These are phyloP conservation scores for Teunomyces funiuensis DNA, from an alignment of 805 yeast genomes.

Conservation along the genomic window DNA sequence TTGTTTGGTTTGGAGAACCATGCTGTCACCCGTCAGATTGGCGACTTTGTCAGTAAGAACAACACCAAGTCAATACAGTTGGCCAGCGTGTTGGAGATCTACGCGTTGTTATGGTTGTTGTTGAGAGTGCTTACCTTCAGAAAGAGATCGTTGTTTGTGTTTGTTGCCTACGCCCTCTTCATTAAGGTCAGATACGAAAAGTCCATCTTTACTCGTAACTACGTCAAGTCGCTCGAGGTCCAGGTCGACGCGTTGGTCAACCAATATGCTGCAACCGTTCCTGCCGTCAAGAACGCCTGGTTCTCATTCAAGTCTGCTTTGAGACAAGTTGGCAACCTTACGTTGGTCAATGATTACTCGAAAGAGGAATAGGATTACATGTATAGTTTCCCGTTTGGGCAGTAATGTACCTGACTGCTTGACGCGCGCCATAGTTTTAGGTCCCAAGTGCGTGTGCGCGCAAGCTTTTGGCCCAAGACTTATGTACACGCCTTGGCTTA, in stretches of 20 bases:
- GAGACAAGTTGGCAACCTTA: slow-evolving; percentile 26
- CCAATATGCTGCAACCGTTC: slow-evolving; percentile 22
- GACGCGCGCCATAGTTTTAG: too few species aligned
- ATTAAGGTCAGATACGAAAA: slow-evolving; percentile 77
- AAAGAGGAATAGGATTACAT: slow-evolving; percentile 30
- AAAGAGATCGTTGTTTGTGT: slow-evolving; percentile 59
- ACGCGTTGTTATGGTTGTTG: slow-evolving; percentile 45
- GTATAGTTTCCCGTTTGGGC: not conserved
- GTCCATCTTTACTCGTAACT: slow-evolving; percentile 68
- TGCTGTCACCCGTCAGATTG: slow-evolving; percentile 39
- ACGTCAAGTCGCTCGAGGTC: slow-evolving; percentile 68
- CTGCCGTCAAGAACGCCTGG: slow-evolving; percentile 40
- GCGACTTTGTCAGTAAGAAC: slow-evolving; percentile 33
- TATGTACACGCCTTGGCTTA: not conserved
- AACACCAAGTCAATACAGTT: slow-evolving; percentile 39
- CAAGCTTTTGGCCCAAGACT: too few species aligned
- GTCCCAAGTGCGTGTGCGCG: too few species aligned
- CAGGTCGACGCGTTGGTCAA: slow-evolving; percentile 33
- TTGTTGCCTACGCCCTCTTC: slow-evolving; percentile 58
- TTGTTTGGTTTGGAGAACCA: slow-evolving; percentile 40
- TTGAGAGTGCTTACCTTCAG: slow-evolving; percentile 60
- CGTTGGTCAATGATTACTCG: slow-evolving; percentile 36
- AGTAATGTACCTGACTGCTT: not conserved
- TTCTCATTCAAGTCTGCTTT: slow-evolving; percentile 30
- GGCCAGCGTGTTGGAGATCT: slow-evolving; percentile 39